Conservation (phyloP, 805 yeast genomes). For the Lipomyces spencermartinsiae region DNA sequence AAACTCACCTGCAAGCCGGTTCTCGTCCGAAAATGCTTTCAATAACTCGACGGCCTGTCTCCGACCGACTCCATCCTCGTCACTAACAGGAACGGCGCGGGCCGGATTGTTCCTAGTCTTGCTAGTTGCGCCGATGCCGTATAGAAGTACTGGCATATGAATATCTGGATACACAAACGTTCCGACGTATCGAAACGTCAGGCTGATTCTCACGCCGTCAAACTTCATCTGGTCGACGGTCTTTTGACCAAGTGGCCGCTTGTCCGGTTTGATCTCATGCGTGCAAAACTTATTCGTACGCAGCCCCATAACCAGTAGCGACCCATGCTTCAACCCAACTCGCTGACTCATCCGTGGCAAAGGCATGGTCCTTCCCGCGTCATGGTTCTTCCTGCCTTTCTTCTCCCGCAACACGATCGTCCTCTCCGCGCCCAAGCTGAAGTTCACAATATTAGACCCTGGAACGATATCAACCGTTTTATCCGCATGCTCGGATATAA, state of each 20-base stretch:
- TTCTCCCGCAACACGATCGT: conserved; percentile 23
- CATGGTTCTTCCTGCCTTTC: conserved; percentile 7
- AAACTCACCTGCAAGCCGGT: conserved; percentile 20
- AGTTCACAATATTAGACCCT: conserved; percentile 35
- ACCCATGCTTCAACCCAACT: conserved; percentile 29
- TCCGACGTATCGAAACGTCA: conserved; percentile 30
- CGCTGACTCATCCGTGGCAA: conserved; percentile 22
- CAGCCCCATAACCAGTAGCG: conserved; percentile 29
- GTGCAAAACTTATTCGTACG: conserved; percentile 35
- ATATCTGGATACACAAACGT: conserved; percentile 20
- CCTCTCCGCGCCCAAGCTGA: conserved; percentile 36
- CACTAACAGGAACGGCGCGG: conserved; percentile 14
- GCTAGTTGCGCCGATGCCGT: conserved; percentile 32
- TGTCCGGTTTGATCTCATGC: conserved; percentile 33
- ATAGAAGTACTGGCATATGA: conserved; percentile 15
- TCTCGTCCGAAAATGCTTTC: conserved; percentile 27
- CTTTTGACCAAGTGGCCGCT: conserved; percentile 9
- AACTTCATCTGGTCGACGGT: conserved; percentile 17
- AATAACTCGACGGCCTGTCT: conserved; percentile 17
- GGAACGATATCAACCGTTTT: conserved; percentile 39
- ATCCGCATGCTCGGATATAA: conserved; percentile 39
- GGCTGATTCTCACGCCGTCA: conserved; percentile 27
- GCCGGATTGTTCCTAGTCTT: conserved; percentile 18
- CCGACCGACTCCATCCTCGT: neutral
- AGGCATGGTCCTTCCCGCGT: neutral